Evolutionary conservation across 345 rosid species (phyloP).

Genomic region (Sonneratia caseolaris): DNA sequence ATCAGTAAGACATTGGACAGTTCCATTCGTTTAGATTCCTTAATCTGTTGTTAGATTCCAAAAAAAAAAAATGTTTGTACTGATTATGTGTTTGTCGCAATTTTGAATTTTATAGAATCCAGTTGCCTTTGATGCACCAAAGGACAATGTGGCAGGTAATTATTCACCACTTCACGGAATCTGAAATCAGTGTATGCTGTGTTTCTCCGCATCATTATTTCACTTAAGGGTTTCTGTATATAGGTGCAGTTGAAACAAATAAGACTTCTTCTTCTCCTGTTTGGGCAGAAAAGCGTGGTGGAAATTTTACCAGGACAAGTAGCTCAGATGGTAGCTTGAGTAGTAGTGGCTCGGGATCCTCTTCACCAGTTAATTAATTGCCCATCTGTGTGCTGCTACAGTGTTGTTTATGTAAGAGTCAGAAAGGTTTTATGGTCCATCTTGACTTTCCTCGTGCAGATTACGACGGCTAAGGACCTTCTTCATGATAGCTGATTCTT

Average conservation of each 20-base stretch:
- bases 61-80: background rate
- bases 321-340: slow-evolving; percentile 33
- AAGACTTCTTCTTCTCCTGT: slow-evolving; percentile 15
- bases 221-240: slow-evolving; percentile 2
- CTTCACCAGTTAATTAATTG: slow-evolving; percentile 33
- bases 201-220: slow-evolving; percentile 3
- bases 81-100: background rate
- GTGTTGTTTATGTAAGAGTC: background rate
- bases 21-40: background rate
- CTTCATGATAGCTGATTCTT: slow-evolving; percentile 25
- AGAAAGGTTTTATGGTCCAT: background rate
- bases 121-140: slow-evolving; percentile 11
- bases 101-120: slow-evolving; percentile 22
- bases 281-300: slow-evolving; percentile 21
- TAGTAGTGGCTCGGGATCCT: slow-evolving; percentile 25
- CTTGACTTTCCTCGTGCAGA: slow-evolving; percentile 20
- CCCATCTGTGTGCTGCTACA: background rate
- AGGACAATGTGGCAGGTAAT: slow-evolving; percentile 30
- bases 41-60: background rate
- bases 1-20: slow-evolving; percentile 28
- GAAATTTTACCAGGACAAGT: slow-evolving; percentile 26
- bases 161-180: background rate
- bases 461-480: slow-evolving; percentile 30
- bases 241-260: slow-evolving; percentile 18
- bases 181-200: background rate